A percentile compares a stretch with the other conserved stretches of the same genome.
These are phyloP conservation scores for Aspergillus arachidicola DNA, from an alignment of 2,329 filamentous ascomycete species.

Conservation along the genomic window DNA sequence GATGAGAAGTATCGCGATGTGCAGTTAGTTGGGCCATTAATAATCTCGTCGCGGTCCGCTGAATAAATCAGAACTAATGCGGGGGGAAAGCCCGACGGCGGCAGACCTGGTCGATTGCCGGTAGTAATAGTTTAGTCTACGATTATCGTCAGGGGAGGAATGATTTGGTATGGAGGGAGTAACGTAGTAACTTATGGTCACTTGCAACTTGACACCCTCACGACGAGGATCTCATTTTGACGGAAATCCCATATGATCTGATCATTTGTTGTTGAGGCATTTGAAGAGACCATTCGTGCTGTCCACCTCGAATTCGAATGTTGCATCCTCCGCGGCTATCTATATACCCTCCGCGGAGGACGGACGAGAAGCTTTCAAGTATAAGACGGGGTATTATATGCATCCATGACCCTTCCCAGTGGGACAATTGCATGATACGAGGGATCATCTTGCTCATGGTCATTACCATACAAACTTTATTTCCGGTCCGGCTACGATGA, in stretches of 20 bases:
- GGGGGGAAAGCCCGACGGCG: background rate
- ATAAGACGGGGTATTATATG: background rate
- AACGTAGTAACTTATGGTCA: too few relatives aligned
- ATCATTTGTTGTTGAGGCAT: background rate
- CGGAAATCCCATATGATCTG: background rate
- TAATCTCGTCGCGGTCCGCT: background rate
- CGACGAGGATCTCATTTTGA: background rate
- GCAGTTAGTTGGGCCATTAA: background rate
- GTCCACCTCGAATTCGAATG: too few relatives aligned
- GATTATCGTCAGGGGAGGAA: too few relatives aligned
- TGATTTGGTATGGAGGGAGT: too few relatives aligned
- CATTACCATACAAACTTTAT: constrained; percentile 3
- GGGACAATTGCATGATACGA: constrained; percentile 7
- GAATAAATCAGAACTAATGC: background rate
- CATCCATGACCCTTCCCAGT: background rate
- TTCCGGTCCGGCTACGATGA: background rate
- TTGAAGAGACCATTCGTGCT: background rate
- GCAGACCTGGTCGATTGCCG: background rate
- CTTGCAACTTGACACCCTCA: background rate
- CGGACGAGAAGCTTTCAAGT: background rate
- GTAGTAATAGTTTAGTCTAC: background rate
- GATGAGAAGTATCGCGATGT: background rate
- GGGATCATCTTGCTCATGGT: constrained; percentile 3
- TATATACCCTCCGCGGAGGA: background rate
- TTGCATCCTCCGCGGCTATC: background rate